Base-by-base conservation (phyloP, 176 grass and related monocot species). In the Carex littledalei region DNA sequence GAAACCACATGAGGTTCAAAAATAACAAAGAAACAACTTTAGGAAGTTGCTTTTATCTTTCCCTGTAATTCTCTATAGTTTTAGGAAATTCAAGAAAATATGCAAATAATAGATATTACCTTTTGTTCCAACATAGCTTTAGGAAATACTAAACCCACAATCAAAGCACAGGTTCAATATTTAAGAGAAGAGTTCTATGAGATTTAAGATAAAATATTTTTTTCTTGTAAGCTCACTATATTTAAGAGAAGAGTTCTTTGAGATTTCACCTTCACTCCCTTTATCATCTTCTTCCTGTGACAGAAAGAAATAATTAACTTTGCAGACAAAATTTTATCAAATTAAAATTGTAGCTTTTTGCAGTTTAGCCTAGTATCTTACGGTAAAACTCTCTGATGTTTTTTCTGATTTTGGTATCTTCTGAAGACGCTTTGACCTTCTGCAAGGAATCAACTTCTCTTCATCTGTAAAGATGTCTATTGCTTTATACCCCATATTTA, bases 381-480 rank as follows among this genome's bases (percentile, higher is more conserved):
- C 71, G 29, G 20, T 53, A 26, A 53, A 5, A 52, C 15, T 84
- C 58, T 87, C 47, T 58, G 78, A 85, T 82, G 85, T 63, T 39
- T 76, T 57, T 49, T 66, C 78, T 18, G 55, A 45, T 81, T 87
- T 89, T 50, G 2, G 31, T 87, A 85, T 93, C 67, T 93, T 83
- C 67, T 83, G 84, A 52, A 93, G 75, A 12, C 91, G 76, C 75
- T 86, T 80, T 77, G 89, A 93, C 75, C 78, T 87, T 76, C 90
- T 83, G 49, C 81, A 47, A 85, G 76, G 86, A 85, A 82, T 56
- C 26, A 35, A 12, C 58, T 84, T 64, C 60, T 13, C 63, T 50
- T 18, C 15, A 86, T 77, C 91, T 93, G 86, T 54, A 21, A 60
- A 81, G 63, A 64, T 71, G 21, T 55, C 17, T 37, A 21, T 41